These are phyloP conservation scores for Neofusicoccum sp. DNA, from an alignment of 2,329 filamentous ascomycete species.

Conservation along the genomic window DNA sequence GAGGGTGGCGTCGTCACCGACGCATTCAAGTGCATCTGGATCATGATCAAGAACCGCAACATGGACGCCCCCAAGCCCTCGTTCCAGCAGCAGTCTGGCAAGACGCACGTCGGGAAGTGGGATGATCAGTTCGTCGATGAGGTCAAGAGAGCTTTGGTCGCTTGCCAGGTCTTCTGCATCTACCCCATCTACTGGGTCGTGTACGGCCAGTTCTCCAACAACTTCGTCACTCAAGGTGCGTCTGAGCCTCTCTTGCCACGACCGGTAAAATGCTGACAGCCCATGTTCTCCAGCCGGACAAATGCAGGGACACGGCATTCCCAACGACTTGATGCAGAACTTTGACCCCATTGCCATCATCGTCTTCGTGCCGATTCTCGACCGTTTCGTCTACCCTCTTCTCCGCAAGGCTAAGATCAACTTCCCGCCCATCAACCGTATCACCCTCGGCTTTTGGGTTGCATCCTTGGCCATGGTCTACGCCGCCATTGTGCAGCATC, in stretches of 20 bases:
- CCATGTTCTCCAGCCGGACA: conserved; percentile 33
- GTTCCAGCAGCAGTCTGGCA: conserved; percentile 57
- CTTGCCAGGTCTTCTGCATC: conserved; percentile 65
- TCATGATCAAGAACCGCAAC: conserved; percentile 54
- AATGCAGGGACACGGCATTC: conserved; percentile 46
- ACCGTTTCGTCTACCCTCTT: conserved; percentile 42
- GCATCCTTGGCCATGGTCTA: conserved; percentile 54
- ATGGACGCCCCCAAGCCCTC: conserved; percentile 65
- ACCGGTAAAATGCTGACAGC: neutral
- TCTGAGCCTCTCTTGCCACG: neutral
- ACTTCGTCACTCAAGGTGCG: conserved; percentile 44
- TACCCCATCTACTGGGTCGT: conserved; percentile 50
- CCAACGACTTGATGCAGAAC: conserved; percentile 50
- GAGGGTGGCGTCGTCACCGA: conserved; percentile 39
- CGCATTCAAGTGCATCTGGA: conserved; percentile 54
- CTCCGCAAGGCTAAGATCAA: conserved; percentile 43
- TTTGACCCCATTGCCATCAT: conserved; percentile 48
- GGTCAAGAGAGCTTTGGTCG: conserved; percentile 63
- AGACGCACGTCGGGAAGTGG: conserved; percentile 53
- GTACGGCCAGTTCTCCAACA: conserved; percentile 42
- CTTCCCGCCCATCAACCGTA: conserved; percentile 53
- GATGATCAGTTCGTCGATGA: conserved; percentile 72
- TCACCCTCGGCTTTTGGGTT: conserved; percentile 54
- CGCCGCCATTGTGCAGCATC: conserved; percentile 57
- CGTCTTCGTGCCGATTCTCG: conserved; percentile 47